Evolutionary conservation across 2,329 filamentous ascomycete genomes (phyloP), one percentile per base, ranked within the genome.

Genomic region (Dactylellina haptotyla): DNA sequence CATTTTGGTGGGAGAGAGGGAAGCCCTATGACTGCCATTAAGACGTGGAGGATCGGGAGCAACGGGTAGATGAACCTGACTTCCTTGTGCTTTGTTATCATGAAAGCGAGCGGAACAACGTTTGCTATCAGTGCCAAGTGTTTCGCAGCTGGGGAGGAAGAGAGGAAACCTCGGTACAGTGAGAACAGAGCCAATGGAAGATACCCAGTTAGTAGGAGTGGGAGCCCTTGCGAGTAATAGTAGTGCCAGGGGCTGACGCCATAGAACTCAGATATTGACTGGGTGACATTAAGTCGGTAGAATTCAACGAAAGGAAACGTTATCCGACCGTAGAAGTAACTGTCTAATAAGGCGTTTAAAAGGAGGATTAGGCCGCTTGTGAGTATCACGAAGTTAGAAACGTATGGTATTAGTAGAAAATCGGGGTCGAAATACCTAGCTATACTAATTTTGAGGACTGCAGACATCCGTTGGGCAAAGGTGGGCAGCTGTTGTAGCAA

Each of bases 1-100:
- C 54, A 65, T 3, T 39, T 75, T 6, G 51, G 59, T 30, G 76
- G 76, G 5, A 58, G n/a, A 0, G 69, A 46, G 16, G 75, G 64
- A 28, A 77, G 57, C 23, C 84, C 72, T 4, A 80, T 79, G 8
- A 87, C 86, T 0, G 92, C 92, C 1, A 91, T 87, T 39, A 98
- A 83, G 75, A 97, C 83, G 79, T 95, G 92, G 4, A 99, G 85
- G n/a, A 89, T 85, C 1, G 95, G 94, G 1, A 98, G 85, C 16
- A 99, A 85, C 0, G 95, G 94, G 78, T 96, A 97, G 76, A 98
- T 91, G 83, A 99, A 99, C 78, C 95, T 92, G 77, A 97, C 91
- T 84, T 99, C 95, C 81, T 99, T 99, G 83, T 99, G 95, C 0
- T 92, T 88, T 76, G 98, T 91, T 50, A 91, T 39, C 56, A 69